A percentile compares a stretch with the other conserved stretches of the same genome.
Conservation (phyloP, 352 stramenopile genomes). For the Phytophthora europaea region DNA sequence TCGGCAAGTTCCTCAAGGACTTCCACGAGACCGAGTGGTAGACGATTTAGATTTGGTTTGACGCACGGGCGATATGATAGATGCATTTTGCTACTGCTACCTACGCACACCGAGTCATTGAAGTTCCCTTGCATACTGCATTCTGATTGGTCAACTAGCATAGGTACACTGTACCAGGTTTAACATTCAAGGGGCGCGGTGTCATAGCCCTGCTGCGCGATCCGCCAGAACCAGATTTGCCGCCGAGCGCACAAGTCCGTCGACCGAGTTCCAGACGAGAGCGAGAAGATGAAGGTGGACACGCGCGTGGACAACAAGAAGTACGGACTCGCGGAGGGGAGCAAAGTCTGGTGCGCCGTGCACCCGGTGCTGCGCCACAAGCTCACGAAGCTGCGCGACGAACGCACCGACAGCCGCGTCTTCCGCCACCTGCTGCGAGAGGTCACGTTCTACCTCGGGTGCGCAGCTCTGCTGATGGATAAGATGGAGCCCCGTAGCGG, state of each 20-base stretch:
- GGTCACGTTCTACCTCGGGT: conserved; percentile 99
- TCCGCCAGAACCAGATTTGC: conserved; percentile 13
- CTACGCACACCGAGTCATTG: conserved; percentile 22
- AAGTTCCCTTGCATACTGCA: conserved; percentile 21
- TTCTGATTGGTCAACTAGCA: conserved; percentile 22
- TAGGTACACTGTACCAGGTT: not conserved
- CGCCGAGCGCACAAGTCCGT: conserved; percentile 16
- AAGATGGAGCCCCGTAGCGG: not conserved
- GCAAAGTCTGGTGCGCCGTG: conserved; percentile 86
- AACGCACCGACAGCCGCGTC: conserved; percentile 91
- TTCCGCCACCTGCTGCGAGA: conserved; percentile 97
- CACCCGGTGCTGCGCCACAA: conserved; percentile 97
- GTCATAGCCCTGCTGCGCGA: conserved; percentile 7
- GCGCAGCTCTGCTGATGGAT: conserved; percentile 33
- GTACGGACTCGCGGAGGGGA: conserved; percentile 65
- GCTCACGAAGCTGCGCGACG: conserved; percentile 97
- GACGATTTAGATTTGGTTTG: conserved; percentile 1
- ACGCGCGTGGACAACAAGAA: conserved; percentile 74
- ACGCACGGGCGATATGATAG: conserved; percentile 1
- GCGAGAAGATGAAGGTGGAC: conserved; percentile 63
- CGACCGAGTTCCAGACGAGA: not conserved
- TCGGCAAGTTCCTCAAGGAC: conserved; percentile 91
- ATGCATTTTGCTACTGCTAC: conserved; percentile 18
- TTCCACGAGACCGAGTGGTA: conserved; percentile 93
- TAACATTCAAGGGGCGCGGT: conserved; percentile 15